Percentiles rank a stretch among this genome's conserved stretches.
phyloP scores from a whole-genome alignment of 768 basidiomycete species.

The Calocera viscosa region DNA sequence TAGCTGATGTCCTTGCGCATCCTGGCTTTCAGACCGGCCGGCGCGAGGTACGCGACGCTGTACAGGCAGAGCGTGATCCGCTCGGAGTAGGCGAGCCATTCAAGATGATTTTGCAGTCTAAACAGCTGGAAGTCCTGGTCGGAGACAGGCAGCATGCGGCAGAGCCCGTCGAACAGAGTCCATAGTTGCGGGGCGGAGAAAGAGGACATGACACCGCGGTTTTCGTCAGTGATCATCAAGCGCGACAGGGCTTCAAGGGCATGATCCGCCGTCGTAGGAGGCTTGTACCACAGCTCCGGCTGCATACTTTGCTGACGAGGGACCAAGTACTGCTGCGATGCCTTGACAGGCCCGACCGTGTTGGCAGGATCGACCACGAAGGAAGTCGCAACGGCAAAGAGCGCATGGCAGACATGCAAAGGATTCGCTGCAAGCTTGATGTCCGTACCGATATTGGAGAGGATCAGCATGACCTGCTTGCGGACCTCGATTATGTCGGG shows the following conservation, averaged over 20 bases:
- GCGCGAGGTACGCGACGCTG: constrained; percentile 69
- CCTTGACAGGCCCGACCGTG: neutral
- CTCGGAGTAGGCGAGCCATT: constrained; percentile 68
- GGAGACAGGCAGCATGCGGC: constrained; percentile 71
- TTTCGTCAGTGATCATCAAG: constrained; percentile 60
- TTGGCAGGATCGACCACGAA: neutral
- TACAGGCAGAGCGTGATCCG: constrained; percentile 73
- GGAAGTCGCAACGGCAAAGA: constrained; percentile 10
- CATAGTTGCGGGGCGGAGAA: constrained; percentile 49
- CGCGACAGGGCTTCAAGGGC: constrained; percentile 81
- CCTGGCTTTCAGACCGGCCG: constrained; percentile 56
- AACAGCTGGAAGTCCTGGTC: constrained; percentile 61
- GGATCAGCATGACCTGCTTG: constrained; percentile 60
- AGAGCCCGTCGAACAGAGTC: constrained; percentile 52
- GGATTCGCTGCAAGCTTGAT: constrained; percentile 38
- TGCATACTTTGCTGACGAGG: neutral
- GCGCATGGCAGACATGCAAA: constrained; percentile 16
- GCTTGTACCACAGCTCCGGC: constrained; percentile 17
- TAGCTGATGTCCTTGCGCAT: constrained; percentile 59
- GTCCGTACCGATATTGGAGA: constrained; percentile 46
- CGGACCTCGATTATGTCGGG: constrained; percentile 59
- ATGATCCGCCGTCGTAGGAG: constrained; percentile 46
- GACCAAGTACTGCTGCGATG: neutral
- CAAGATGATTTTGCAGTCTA: constrained; percentile 16
- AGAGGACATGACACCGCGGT: constrained; percentile 58